Conservation (phyloP, 2,329 filamentous ascomycete genomes). For the Pseudocercospora crystallina region DNA sequence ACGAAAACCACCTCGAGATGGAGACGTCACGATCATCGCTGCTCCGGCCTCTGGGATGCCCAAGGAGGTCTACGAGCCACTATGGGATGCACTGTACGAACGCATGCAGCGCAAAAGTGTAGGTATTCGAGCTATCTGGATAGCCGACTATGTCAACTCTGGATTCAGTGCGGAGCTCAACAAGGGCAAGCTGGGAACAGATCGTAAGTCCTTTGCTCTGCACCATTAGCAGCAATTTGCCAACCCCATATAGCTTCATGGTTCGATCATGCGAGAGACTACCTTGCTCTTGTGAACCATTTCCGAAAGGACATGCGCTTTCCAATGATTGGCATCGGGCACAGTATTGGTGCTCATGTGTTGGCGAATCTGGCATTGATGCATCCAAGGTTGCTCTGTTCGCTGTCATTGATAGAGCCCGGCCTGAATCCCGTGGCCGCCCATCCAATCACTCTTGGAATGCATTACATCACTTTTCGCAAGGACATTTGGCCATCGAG, state of each 20-base stretch:
- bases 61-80: constrained; percentile 57
- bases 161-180: constrained; percentile 77
- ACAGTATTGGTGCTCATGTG: constrained; percentile 71
- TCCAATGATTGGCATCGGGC: constrained; percentile 81
- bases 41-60: constrained; percentile 89
- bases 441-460: constrained; percentile 39
- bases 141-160: constrained; percentile 82
- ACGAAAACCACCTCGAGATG: constrained; percentile 60
- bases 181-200: constrained; percentile 71
- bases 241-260: no score
- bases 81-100: constrained; percentile 76
- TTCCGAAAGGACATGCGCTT: constrained; percentile 77
- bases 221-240: neutral
- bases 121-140: constrained; percentile 78
- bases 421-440: constrained; percentile 61
- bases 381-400: constrained; percentile 75
- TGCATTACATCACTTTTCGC: constrained; percentile 57
- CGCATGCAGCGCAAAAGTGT: constrained; percentile 61
- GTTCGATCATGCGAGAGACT: constrained; percentile 80
- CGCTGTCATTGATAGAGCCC: constrained; percentile 78
- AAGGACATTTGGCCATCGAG: constrained; percentile 81
- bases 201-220: no score
- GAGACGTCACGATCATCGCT: constrained; percentile 81
- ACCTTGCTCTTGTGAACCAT: constrained; percentile 80
- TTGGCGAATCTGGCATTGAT: constrained; percentile 66